Base-by-base conservation (phyloP, 495 filamentous ascomycete species). In the Aspergillus cavernicola region DNA sequence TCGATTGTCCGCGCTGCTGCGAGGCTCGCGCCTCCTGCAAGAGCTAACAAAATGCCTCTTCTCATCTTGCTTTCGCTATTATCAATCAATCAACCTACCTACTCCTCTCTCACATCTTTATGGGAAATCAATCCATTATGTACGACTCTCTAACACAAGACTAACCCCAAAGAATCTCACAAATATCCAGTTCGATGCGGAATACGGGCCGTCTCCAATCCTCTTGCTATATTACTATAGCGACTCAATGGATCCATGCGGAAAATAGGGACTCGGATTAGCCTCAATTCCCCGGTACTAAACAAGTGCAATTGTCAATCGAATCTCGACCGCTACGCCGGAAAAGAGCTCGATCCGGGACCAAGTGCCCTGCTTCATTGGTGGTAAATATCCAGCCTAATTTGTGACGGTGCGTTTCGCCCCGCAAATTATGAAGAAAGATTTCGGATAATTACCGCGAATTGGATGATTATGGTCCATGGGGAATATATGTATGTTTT, bases 361-460 rank as follows among this genome's bases (percentile, higher is more conserved):
- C 12, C 7, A 31, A 32, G 7, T 29, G 22, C 28, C 11, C 11
- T 4, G 16, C 20, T 0, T 37, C 39, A 53, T 53, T 53, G 50
- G 50, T 53, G 50, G 50, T 28, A 44, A 53, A 28, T 36, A 53
- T 44, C 40, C 40, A 22, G 38, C 22, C 26, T 11, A 22, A 33
- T 43, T 11, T 0, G 26, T 12, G 20, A 37, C 12, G 45, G 33
- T 23, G 31, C 28, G 45, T 39, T 50, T 39, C 47, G 47, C 32
- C 47, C 23, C 33, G 47, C 12, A 40, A 15, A 23, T 15, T 8
- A 2, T 22, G 15, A 15, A 48, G 11, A 19, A 31, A 35, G n/a
- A 9, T 3, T 9, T 44, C 50, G 50, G 50, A 41, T 53, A 53
- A 20, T 40, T 22, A 40, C 37, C 16, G 19, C 37, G 37, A 53